These are phyloP conservation scores for Amphibolis antarctica DNA, from an alignment of 106 monocot species.

Conservation along the genomic window DNA sequence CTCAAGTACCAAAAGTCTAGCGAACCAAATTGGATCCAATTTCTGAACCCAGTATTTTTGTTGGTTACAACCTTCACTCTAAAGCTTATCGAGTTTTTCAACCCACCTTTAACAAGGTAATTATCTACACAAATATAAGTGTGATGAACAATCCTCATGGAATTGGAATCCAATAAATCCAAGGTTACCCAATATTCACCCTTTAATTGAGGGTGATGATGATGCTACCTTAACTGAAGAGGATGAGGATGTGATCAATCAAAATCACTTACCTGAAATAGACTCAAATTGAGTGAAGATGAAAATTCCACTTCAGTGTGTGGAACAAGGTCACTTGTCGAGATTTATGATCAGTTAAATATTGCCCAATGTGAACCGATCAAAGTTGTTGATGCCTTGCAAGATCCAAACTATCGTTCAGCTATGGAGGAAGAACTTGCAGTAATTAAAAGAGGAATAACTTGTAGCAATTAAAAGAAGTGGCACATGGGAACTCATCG, in stretches of 20 bases:
- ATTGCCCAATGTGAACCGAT: background rate
- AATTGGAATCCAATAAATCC: background rate
- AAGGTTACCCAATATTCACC: background rate
- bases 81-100: background rate
- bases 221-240: background rate
- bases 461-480: background rate
- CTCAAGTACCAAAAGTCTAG: background rate
- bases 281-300: no score
- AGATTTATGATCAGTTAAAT: background rate
- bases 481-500: background rate
- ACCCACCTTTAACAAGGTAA: background rate
- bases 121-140: background rate
- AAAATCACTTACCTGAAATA: background rate
- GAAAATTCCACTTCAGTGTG: no score
- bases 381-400: background rate
- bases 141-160: background rate
- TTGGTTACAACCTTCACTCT: background rate
- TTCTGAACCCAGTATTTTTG: background rate
- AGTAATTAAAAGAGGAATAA: no score
- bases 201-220: background rate
- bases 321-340: background rate
- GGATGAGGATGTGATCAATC: background rate
- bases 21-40: constrained; percentile 7
- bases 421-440: background rate
- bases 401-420: background rate